Evolutionary conservation across 371 early-diverging fungal species (phyloP).

Genomic region (Actinomucor elegans): DNA sequence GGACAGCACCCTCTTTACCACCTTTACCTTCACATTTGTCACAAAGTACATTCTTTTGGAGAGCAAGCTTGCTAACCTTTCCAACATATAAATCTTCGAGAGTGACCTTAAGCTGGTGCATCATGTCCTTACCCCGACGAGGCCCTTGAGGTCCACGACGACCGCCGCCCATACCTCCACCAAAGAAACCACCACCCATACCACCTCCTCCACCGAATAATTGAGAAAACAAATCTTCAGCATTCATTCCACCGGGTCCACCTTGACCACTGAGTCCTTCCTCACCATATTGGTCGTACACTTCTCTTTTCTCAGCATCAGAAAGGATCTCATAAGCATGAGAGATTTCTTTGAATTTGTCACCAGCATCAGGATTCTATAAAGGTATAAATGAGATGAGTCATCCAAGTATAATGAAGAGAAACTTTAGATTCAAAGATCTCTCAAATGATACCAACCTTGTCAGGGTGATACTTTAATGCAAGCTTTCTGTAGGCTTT

Average conservation of each 20-base stretch:
- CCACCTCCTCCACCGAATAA: slow-evolving; percentile 77
- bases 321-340: slow-evolving; percentile 95
- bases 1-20: slow-evolving; percentile 68
- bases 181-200: slow-evolving; percentile 58
- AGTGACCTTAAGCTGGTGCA: slow-evolving; percentile 77
- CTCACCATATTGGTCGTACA: slow-evolving; percentile 86
- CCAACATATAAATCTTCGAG: slow-evolving; percentile 97
- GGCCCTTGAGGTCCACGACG: slow-evolving; percentile 69
- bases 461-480: slow-evolving; percentile 94
- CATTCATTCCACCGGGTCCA: slow-evolving; percentile 63
- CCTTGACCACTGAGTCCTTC: slow-evolving; percentile 77
- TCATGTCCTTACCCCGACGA: slow-evolving; percentile 75
- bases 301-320: slow-evolving; percentile 74
- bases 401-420: background rate
- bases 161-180: slow-evolving; percentile 66
- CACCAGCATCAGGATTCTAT: slow-evolving; percentile 80
- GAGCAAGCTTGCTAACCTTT: slow-evolving; percentile 85
- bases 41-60: slow-evolving; percentile 86
- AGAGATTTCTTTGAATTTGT: slow-evolving; percentile 92
- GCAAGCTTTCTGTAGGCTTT: slow-evolving; percentile 93
- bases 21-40: slow-evolving; percentile 81
- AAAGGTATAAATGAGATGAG: background rate
- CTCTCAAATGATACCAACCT: slow-evolving; percentile 60
- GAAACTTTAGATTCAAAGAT: background rate
- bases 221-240: slow-evolving; percentile 87